Evolutionary conservation across 441 rosid genomes (phyloP), one percentile per base, ranked within the genome.

Genomic region (California macrophylla): DNA sequence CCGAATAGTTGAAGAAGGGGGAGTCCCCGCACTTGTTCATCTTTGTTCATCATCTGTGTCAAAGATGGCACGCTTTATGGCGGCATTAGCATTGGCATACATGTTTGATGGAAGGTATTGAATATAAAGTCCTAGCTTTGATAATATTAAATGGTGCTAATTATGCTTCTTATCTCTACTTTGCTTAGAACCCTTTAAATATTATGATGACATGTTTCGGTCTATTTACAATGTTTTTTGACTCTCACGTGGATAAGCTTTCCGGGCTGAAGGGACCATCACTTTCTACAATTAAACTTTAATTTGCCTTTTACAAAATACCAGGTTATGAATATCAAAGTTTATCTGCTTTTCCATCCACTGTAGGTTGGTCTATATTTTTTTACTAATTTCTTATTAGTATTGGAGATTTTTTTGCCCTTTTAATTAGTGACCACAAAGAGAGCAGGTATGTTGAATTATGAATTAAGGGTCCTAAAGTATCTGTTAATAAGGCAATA

Each of bases 41-140:
- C 80, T 94, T 18, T 92, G 97, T 79, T 84, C 89, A 45, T 84
- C 92, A 47, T 94, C 98, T 0, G 85, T 71, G 16, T 94, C 97
- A 64, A 90, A 90, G 79, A 94, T 90, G 98, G 98, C 98, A 18
- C 85, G 98, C 42, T 94, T 94, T 79, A 94, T 91, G 97, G 96
- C 98, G 73, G 97, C 98, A 34, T 76, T 94, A 71, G 97, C 98
- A 30, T 79, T 94, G 79, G 88, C 98, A 20, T 94, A 90, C 83
- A 92, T 91, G 94, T 94, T 92, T 71, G 97, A 90, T 79, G 97
- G 96, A 75, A 92, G 97, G 99, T 92, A 83, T 52, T 66, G 18
- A 40, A 21, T 66, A 9, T 63, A 40, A 40, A 40, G 47, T 8
- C 47, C 13, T 50, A 7, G 58, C 58, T 50, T 50, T 16, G 7